Evolutionary conservation across 192 early-diverging fungal genomes (phyloP).

Genomic region (Coemansia erecta): DNA sequence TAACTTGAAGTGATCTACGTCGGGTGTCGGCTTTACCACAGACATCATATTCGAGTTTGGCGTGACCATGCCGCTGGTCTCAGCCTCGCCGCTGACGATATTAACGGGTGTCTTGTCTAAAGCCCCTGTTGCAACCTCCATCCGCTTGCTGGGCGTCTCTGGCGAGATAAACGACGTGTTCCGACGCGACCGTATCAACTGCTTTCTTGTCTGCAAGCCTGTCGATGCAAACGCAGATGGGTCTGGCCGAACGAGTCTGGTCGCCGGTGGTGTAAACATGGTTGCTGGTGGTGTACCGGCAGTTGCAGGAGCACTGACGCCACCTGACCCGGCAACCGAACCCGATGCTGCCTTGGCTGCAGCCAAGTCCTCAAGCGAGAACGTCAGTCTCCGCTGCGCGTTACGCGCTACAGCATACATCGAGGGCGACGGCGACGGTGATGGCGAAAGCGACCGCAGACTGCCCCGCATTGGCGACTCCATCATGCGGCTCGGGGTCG

Average conservation of each 20-base stretch:
- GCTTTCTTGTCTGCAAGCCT: conserved; percentile 50
- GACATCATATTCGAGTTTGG: conserved; percentile 9
- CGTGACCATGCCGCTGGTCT: not conserved
- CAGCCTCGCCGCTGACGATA: not conserved
- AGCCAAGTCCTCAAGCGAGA: conserved; percentile 30
- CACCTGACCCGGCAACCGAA: conserved; percentile 18
- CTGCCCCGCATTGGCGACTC: conserved; percentile 4
- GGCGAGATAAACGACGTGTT: conserved; percentile 29
- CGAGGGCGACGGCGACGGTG: conserved; percentile 9
- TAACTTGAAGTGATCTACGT: conserved; percentile 31
- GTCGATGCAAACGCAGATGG: conserved; percentile 51
- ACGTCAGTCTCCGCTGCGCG: conserved; percentile 35
- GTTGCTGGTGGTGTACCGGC: not conserved
- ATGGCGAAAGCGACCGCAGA: conserved; percentile 26
- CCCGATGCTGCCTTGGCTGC: conserved; percentile 18
- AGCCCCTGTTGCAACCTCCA: too few species aligned
- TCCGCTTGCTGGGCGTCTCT: conserved; percentile 45
- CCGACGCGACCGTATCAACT: conserved; percentile 33
- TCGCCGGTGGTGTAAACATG: conserved; percentile 53
- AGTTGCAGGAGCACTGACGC: conserved; percentile 13
- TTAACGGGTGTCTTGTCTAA: not conserved
- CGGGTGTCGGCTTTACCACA: conserved; percentile 7
- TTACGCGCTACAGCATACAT: not conserved
- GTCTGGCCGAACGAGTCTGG: conserved; percentile 54
- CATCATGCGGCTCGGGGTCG: conserved; percentile 9